Percentiles rank a stretch among this genome's conserved stretches.
These are phyloP conservation scores for Coemansia sp. DNA, from an alignment of 192 early-diverging fungal genomes.

Conservation along the genomic window DNA sequence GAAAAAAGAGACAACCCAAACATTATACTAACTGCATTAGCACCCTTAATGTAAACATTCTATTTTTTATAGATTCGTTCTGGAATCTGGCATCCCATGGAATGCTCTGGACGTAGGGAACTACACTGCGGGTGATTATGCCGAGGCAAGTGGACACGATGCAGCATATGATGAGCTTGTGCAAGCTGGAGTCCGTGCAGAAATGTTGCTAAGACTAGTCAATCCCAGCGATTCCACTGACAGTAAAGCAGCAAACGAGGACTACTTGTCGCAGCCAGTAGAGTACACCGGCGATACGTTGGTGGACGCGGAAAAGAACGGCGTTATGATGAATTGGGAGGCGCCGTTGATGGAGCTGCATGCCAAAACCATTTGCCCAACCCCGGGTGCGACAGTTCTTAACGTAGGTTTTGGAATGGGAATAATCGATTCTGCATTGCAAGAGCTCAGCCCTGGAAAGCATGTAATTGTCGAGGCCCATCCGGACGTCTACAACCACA, in stretches of 20 bases:
- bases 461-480: slow-evolving; percentile 98
- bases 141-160: slow-evolving; percentile 64
- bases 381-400: slow-evolving; percentile 31
- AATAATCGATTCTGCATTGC: slow-evolving; percentile 81
- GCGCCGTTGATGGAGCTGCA: slow-evolving; percentile 87
- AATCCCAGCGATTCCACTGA: slow-evolving; percentile 36
- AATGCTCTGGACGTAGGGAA: slow-evolving; percentile 75
- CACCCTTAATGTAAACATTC: neutral
- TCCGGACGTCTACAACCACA: slow-evolving; percentile 90
- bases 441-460: slow-evolving; percentile 63
- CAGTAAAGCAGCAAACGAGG: slow-evolving; percentile 66
- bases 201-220: slow-evolving; percentile 71
- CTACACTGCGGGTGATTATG: slow-evolving; percentile 83
- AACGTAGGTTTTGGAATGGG: slow-evolving; percentile 85
- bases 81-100: slow-evolving; percentile 76
- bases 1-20: neutral
- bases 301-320: slow-evolving; percentile 84
- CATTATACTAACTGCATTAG: too few species aligned
- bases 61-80: slow-evolving; percentile 34
- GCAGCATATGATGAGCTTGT: slow-evolving; percentile 79
- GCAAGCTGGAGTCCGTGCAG: slow-evolving; percentile 79
- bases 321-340: slow-evolving; percentile 99
- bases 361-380: slow-evolving; percentile 71
- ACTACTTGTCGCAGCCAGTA: slow-evolving; percentile 76
- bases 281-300: slow-evolving; percentile 79